Percentiles rank a stretch among this genome's conserved stretches.
phyloP scores from a whole-genome alignment of 176 grass and related monocot genomes.

The Melocanna baccifera region DNA sequence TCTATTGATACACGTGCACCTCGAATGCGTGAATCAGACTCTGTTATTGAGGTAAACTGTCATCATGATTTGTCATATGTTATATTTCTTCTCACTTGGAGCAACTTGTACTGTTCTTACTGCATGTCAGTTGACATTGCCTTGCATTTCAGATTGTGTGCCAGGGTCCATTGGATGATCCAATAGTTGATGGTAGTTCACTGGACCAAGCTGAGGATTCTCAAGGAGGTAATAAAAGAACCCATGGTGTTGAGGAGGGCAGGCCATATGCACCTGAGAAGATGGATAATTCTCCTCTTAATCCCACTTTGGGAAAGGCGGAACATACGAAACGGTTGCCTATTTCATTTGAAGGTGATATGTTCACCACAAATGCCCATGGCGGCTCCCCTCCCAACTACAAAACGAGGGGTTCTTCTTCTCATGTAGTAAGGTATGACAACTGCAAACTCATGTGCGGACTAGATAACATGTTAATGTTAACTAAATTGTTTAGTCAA shows the following conservation, averaged over 20 bases:
- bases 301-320: conserved; percentile 40
- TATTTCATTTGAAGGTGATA: conserved; percentile 45
- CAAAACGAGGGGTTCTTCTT: conserved; percentile 60
- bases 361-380: conserved; percentile 23
- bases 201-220: conserved; percentile 64
- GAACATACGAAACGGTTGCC: conserved; percentile 36
- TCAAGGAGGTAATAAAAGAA: conserved; percentile 40
- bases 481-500: conserved; percentile 4
- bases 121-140: not conserved
- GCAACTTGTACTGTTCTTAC: not conserved
- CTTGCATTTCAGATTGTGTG: conserved; percentile 62
- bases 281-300: conserved; percentile 32
- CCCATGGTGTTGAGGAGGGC: conserved; percentile 40
- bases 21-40: conserved; percentile 83
- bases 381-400: conserved; percentile 37
- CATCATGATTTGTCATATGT: conserved; percentile 7
- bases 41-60: conserved; percentile 89
- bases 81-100: conserved; percentile 7
- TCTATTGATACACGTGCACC: conserved; percentile 75
- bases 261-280: conserved; percentile 35
- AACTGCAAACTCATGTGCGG: not conserved
- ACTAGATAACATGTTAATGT: not conserved
- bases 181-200: conserved; percentile 43
- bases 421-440: conserved; percentile 64
- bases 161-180: conserved; percentile 57